These are phyloP conservation scores for Phytophthora niederhauseri DNA, from an alignment of 352 stramenopile species.

Conservation along the genomic window DNA sequence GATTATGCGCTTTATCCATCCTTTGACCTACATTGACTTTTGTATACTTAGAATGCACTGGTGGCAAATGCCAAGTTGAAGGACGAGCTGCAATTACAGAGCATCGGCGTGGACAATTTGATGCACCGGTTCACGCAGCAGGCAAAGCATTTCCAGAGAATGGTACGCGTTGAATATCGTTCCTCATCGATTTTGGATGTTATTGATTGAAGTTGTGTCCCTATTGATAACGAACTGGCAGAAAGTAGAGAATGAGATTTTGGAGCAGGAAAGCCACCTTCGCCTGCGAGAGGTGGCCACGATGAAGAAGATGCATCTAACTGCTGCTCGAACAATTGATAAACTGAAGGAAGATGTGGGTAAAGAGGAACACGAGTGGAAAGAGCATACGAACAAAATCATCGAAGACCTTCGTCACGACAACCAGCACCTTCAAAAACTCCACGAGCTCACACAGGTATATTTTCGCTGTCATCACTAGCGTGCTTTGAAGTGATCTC, in stretches of 20 bases:
- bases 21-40: neutral
- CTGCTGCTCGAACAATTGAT: slow-evolving; percentile 58
- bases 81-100: slow-evolving; percentile 77
- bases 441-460: slow-evolving; percentile 64
- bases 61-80: slow-evolving; percentile 84
- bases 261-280: slow-evolving; percentile 73
- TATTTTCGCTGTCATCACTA: neutral
- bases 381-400: slow-evolving; percentile 50
- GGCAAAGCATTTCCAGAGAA: slow-evolving; percentile 68
- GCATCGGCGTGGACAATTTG: slow-evolving; percentile 81
- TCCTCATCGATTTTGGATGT: neutral
- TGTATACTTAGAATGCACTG: slow-evolving; percentile 65
- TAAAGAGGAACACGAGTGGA: slow-evolving; percentile 63
- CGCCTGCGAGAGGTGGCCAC: slow-evolving; percentile 59
- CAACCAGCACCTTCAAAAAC: slow-evolving; percentile 59
- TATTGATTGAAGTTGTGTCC: neutral
- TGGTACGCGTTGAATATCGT: slow-evolving; percentile 41
- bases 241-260: slow-evolving; percentile 82
- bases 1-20: too few relatives aligned
- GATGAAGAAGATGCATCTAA: slow-evolving; percentile 71
- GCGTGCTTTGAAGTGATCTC: neutral
- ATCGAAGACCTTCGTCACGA: slow-evolving; percentile 69
- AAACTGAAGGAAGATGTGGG: slow-evolving; percentile 60
- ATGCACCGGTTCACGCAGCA: slow-evolving; percentile 79
- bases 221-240: slow-evolving; percentile 16